A percentile compares a stretch with the other conserved stretches of the same genome.
phyloP scores from a whole-genome alignment of 331 rosid species.

The Dryas integrifolia region DNA sequence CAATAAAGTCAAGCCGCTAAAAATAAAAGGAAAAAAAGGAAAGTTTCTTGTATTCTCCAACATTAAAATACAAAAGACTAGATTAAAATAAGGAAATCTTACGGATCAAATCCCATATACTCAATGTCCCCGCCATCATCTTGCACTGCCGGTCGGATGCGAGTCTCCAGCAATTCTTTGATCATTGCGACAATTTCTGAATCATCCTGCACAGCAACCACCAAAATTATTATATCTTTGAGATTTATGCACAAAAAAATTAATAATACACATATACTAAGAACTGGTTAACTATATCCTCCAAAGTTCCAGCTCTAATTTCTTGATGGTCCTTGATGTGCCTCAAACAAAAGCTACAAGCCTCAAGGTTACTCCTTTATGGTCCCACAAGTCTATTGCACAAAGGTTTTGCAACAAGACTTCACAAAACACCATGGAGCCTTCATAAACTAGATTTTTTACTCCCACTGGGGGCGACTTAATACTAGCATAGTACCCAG shows the following conservation, averaged over 20 bases:
- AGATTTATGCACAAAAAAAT: neutral
- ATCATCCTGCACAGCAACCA: conserved; percentile 57
- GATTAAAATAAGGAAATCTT: conserved; percentile 29
- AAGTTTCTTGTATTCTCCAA: neutral
- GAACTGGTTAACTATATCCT: neutral
- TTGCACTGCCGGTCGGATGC: conserved; percentile 86
- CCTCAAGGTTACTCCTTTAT: neutral
- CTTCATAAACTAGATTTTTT: neutral
- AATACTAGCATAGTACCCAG: neutral
- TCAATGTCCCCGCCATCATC: conserved; percentile 97
- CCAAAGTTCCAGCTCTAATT: neutral
- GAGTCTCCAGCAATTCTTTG: conserved; percentile 86
- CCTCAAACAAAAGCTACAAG: neutral
- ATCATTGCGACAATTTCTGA: conserved; percentile 91
- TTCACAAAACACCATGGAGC: neutral
- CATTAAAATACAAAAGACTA: neutral
- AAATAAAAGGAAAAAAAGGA: neutral
- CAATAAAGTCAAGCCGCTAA: neutral
- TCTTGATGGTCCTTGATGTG: neutral
- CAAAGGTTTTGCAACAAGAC: neutral
- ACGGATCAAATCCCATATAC: conserved; percentile 66
- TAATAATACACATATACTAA: neutral
- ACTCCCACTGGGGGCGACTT: neutral
- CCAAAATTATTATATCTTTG: neutral
- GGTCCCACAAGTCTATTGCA: neutral